Base-by-base conservation (phyloP, 1,284 basidiomycete genomes). In the Sparassis latifolia region DNA sequence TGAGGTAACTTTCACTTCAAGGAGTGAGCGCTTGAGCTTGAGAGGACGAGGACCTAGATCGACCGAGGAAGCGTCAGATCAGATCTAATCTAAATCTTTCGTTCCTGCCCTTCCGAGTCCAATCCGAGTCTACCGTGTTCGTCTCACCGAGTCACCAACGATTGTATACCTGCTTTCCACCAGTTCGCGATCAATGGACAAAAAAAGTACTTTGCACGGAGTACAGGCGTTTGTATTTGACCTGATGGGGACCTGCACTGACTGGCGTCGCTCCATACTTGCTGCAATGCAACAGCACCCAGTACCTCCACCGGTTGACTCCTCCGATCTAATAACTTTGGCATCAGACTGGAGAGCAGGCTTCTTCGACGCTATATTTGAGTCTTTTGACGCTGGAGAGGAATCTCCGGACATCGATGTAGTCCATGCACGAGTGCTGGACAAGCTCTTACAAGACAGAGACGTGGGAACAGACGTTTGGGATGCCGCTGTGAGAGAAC, bases 201-300 rank as follows among this genome's bases (percentile, higher is more conserved):
- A 20, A 20, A 20, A 20, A 20, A 20, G 20, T 20, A 20, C 20
- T 20, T 20, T 20, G 20, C 20, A 20, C 20, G 20, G 20, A 37
- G 35, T 49, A 5, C 32, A 49, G 44, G 48, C 42, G 31, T 29
- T 49, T 20, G 42, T 49, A 9, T 49, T 44, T 44, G 48, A 49
- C 41, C 47, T 48, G 6, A 48, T 48, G 47, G 47, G 47, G n/a
- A 48, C 47, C 33, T 48, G 47, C 41, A 48, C 47, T 32, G 41
- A 48, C 48, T 44, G 48, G 48, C 48, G 44, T 27, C 44, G 5
- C 42, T 49, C 48, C 28, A 44, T 49, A 31, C 32, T 44, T 29
- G 4, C 42, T 32, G 41, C 41, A 20, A 49, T 49, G 48, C 48
- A n/a, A n/a, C 33, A 37, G 48, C 27, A 44, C 7, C 42, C 42